A percentile compares a stretch with the other conserved stretches of the same genome.
Conservation (phyloP, 176 grass and related monocot species). For the Poa pratensis region DNA sequence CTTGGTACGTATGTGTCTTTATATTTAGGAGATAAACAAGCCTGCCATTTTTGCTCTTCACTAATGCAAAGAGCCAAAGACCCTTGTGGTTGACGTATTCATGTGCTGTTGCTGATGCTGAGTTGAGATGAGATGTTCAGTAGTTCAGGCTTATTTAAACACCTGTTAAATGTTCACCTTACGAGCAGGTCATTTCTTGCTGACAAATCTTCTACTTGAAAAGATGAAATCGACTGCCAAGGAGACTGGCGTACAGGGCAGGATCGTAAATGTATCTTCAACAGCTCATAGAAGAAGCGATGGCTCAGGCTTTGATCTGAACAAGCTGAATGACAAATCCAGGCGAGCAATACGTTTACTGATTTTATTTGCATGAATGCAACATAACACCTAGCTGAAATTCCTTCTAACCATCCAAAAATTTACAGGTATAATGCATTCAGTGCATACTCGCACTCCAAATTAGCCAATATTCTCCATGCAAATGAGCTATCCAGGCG, state of each 20-base stretch:
- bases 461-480: constrained; percentile 89
- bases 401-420: neutral
- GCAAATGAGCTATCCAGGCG: constrained; percentile 72
- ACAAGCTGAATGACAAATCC: constrained; percentile 65
- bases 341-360: constrained; percentile 44
- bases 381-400: neutral
- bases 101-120: constrained; percentile 10
- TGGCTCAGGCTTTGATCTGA: constrained; percentile 55
- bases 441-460: constrained; percentile 66
- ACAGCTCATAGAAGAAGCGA: constrained; percentile 61
- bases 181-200: constrained; percentile 78
- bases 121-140: constrained; percentile 16
- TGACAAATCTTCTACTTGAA: constrained; percentile 75
- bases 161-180: constrained; percentile 20
- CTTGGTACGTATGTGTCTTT: constrained; percentile 47
- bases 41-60: neutral
- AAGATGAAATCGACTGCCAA: constrained; percentile 86
- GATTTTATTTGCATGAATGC: neutral
- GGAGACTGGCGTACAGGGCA: constrained; percentile 71
- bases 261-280: constrained; percentile 81
- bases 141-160: neutral
- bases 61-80: neutral
- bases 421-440: constrained; percentile 59
- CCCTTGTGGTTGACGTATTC: constrained; percentile 8
- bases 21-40: neutral